phyloP scores from a whole-genome alignment of 257 asterid genomes.

The Cruciata laevipes region DNA sequence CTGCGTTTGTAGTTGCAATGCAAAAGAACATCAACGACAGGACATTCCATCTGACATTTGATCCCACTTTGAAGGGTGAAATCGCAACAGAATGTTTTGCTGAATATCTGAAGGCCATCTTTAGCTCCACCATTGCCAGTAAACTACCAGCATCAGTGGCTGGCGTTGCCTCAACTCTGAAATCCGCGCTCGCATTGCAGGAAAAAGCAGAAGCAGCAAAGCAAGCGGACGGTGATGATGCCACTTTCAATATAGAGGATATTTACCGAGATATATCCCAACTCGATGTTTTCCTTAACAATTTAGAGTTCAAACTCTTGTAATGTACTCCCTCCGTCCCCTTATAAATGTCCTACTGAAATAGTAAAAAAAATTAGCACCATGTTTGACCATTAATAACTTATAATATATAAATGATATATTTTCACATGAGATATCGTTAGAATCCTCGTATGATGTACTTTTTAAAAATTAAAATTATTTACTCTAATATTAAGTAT shows the following conservation, averaged over 20 bases:
- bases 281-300: not conserved
- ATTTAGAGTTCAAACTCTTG: not conserved
- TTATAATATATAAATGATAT: too few relatives aligned
- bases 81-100: constrained; percentile 2
- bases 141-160: not conserved
- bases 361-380: too few relatives aligned
- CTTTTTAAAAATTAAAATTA: too few relatives aligned
- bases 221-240: too few relatives aligned
- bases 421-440: too few relatives aligned
- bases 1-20: not conserved
- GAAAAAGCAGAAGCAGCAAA: not conserved
- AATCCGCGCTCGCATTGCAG: not conserved
- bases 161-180: not conserved
- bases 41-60: not conserved
- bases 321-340: too few relatives aligned
- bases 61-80: not conserved
- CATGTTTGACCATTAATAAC: too few relatives aligned
- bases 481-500: too few relatives aligned
- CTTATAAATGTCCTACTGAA: too few relatives aligned
- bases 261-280: not conserved
- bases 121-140: not conserved
- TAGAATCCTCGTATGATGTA: too few relatives aligned
- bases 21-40: not conserved
- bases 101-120: not conserved
- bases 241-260: too few relatives aligned